Evolutionary conservation across 2,329 filamentous ascomycete genomes (phyloP), one percentile per base, ranked within the genome.

Genomic region (Lecanosticta acicola): DNA sequence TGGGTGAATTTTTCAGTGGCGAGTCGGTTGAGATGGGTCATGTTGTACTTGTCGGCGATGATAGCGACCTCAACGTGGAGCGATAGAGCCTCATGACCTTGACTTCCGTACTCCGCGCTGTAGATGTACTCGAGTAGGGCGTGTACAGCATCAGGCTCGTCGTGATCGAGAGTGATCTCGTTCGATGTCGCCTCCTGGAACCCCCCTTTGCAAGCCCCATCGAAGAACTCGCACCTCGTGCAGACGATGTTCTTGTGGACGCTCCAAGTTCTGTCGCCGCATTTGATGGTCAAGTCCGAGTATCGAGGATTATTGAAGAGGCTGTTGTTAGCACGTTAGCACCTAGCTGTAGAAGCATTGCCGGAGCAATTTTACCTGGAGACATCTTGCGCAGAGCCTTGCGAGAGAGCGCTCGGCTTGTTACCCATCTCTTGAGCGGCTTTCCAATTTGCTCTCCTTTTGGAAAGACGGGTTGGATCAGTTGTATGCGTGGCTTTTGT

Each of bases 161-260:
- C 45, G 11, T 43, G 19, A 17, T 17, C n/a, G 16, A 47, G 39
- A 13, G 29, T 14, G 21, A 47, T 42, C 19, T 32, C 18, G 18
- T 32, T 16, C 4, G 32, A 14, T 16, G n/a, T 13, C n/a, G 32
- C 32, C 39, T 39, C 53, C 19, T 46, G 37, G 41, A 51, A 53
- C 7, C 32, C 8, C n/a, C 50, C 50, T 16, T 38, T 40, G 21
- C 47, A 50, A 11, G 43, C 47, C 19, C 47, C 43, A 7, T 35
- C 29, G 32, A 59, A 54, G 38, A 53, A 59, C 1, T 51, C 46
- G 11, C 48, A 58, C 20, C 55, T 53, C n/a, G 49, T 3, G 32
- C 57, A 60, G 7, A 59, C 33, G 16, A 57, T 43, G 1, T 34
- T 37, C 34, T 54, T 54, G 48, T 59, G 53, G 2, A 56, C 54